phyloP scores from a whole-genome alignment of 1,284 basidiomycete genomes.

The Inonotus obliquus region DNA sequence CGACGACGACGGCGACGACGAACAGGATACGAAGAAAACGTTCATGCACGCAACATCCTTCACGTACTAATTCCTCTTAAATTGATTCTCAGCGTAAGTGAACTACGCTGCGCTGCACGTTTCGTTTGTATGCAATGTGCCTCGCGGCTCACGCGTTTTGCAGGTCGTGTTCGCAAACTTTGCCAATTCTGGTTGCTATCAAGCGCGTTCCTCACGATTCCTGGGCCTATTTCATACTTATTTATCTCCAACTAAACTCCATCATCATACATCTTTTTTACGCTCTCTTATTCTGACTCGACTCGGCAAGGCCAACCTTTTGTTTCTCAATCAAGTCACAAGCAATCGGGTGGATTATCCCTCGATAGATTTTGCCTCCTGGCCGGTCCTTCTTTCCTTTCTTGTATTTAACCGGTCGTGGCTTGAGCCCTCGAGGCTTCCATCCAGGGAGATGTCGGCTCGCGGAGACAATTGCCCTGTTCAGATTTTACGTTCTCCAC shows the following conservation, averaged over 20 bases:
- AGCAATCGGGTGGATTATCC: constrained; percentile 9
- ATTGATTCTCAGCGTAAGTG: neutral
- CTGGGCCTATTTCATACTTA: neutral
- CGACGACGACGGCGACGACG: neutral
- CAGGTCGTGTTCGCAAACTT: constrained; percentile 16
- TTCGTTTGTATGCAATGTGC: neutral
- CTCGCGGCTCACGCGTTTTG: constrained; percentile 18
- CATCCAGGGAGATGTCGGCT: constrained; percentile 10
- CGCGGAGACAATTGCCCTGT: constrained; percentile 4
- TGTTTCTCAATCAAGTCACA: constrained; percentile 1
- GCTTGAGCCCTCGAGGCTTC: constrained; percentile 6
- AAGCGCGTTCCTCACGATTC: neutral
- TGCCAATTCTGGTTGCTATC: constrained; percentile 1
- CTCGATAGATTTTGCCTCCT: neutral
- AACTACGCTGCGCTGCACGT: neutral
- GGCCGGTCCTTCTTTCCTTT: neutral
- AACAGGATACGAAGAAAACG: neutral
- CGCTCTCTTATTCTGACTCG: neutral
- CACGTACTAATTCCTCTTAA: neutral
- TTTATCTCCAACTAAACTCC: neutral
- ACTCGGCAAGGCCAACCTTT: neutral
- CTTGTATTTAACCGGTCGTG: neutral
- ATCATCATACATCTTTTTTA: neutral
- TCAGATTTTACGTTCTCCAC: neutral
- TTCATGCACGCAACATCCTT: neutral